Evolutionary conservation across 148 eudicot species (phyloP).

Genomic region (Rhododendron mucronatum): DNA sequence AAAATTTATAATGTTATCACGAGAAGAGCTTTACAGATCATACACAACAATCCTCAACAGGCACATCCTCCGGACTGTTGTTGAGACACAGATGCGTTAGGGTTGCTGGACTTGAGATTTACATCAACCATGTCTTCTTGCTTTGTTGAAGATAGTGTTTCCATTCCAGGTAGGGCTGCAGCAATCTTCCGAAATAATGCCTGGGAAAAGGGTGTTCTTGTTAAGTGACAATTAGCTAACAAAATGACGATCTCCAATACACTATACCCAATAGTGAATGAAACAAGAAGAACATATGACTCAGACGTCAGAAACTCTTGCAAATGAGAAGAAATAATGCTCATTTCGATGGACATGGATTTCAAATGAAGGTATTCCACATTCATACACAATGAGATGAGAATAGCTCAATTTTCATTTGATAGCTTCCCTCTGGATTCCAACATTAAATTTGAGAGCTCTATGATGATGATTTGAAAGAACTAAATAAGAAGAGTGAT

Average conservation of each 20-base stretch:
- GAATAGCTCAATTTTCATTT: not conserved
- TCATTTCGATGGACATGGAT: not conserved
- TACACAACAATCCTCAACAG: constrained; percentile 16
- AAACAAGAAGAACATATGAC: not conserved
- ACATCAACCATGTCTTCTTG: constrained; percentile 61
- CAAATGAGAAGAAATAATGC: not conserved
- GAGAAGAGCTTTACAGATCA: constrained; percentile 10
- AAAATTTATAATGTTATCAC: not conserved
- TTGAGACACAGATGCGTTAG: constrained; percentile 37
- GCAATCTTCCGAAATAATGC: constrained; percentile 50
- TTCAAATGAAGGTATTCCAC: not conserved
- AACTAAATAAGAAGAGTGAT: not conserved
- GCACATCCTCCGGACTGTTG: constrained; percentile 45
- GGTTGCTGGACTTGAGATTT: constrained; percentile 43
- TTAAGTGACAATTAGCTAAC: not conserved
- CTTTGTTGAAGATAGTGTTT: constrained; percentile 47
- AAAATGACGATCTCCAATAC: not conserved
- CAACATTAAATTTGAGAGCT: not conserved
- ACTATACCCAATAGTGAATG: not conserved
- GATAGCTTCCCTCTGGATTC: not conserved
- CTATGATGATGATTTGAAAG: not conserved
- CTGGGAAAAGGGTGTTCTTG: constrained; percentile 16
- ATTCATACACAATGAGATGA: not conserved
- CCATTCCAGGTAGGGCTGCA: constrained; percentile 58
- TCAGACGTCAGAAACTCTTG: not conserved